Evolutionary conservation across 805 yeast genomes (phyloP), one percentile per base, ranked within the genome.

Genomic region (Hanseniaspora pseudoguilliermondii): DNA sequence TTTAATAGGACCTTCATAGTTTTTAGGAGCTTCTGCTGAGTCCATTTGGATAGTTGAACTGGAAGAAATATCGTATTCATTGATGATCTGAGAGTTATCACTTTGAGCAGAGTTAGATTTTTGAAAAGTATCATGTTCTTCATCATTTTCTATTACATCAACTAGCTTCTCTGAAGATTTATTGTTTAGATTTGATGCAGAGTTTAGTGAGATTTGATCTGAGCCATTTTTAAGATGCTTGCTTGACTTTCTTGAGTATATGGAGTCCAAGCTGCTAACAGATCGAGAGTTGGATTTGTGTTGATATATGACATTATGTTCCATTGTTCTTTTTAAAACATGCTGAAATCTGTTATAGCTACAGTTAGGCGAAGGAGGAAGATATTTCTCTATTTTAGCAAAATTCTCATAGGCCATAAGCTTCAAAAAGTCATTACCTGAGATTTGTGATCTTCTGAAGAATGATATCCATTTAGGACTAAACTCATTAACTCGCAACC

Each of bases 391-490:
- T 61, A 70, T 64, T 32, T 63, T 60, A 55, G 70, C 62, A 60
- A 87, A 76, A 32, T 79, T 75, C 46, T 82, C 86, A 65, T 84
- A 84, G 44, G 82, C 86, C 49, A 81, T 76, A 60, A 89, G 70
- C 50, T 78, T 81, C 25, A 88, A 66, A 62, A 89, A 88, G 29
- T 76, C 71, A 47, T 79, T 76, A 0, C 89, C 88, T 10, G 74
- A 70, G 2, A 89, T 71, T 50, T 79, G 78, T 58, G 80, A 74
- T 44, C 73, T 73, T 42, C 70, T 70, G 66, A 89, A 84, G 18
- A 81, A 76, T 5, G 73, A 77, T n/a, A 77, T 71, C 96, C 96
- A 89, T 15, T 82, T 72, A 3, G 75, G 77, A 60, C 84, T 83
- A 68, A 89, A 89, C 21, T 77, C 74, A 65, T 88, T 76, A n/a